These are phyloP conservation scores for Penicillium robsamsonii DNA, from an alignment of 495 filamentous ascomycete genomes.

Conservation along the genomic window DNA sequence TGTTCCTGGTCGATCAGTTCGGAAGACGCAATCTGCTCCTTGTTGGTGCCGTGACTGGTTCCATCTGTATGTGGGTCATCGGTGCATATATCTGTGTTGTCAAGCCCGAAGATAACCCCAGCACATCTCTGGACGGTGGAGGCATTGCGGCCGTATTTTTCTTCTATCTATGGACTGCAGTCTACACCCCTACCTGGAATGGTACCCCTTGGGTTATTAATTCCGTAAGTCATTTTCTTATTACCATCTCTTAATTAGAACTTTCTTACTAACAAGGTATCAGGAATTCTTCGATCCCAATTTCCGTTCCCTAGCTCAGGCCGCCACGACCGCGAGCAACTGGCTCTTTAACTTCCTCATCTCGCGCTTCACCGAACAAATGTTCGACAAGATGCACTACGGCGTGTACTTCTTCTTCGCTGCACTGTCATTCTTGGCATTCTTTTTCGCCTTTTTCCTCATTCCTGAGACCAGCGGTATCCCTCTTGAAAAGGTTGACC, in stretches of 20 bases:
- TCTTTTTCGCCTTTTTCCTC: slow-evolving; percentile 64
- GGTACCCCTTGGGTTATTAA: slow-evolving; percentile 65
- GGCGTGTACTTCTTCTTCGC: slow-evolving; percentile 80
- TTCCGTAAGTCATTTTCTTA: slow-evolving; percentile 29
- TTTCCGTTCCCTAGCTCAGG: slow-evolving; percentile 65
- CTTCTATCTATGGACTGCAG: slow-evolving; percentile 75
- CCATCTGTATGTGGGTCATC: slow-evolving; percentile 71
- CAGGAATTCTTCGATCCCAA: slow-evolving; percentile 60
- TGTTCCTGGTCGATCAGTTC: slow-evolving; percentile 69
- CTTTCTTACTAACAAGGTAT: neutral
- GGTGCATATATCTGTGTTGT: slow-evolving; percentile 64
- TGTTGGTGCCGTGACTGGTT: slow-evolving; percentile 66
- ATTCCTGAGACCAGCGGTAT: slow-evolving; percentile 65
- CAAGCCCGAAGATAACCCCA: slow-evolving; percentile 45
- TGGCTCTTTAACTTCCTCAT: slow-evolving; percentile 79
- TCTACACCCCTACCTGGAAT: slow-evolving; percentile 74
- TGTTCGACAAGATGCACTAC: slow-evolving; percentile 66
- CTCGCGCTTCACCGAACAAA: slow-evolving; percentile 68
- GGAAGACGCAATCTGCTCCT: slow-evolving; percentile 68
- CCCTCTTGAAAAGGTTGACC: slow-evolving; percentile 49
- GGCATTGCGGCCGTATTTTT: slow-evolving; percentile 71
- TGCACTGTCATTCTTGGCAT: slow-evolving; percentile 61
- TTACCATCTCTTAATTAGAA: neutral
- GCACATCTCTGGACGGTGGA: slow-evolving; percentile 43
- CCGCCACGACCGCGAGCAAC: slow-evolving; percentile 64